Base-by-base conservation (phyloP, 169 alveolate species). In the Cryptosporidium tyzzeri region DNA sequence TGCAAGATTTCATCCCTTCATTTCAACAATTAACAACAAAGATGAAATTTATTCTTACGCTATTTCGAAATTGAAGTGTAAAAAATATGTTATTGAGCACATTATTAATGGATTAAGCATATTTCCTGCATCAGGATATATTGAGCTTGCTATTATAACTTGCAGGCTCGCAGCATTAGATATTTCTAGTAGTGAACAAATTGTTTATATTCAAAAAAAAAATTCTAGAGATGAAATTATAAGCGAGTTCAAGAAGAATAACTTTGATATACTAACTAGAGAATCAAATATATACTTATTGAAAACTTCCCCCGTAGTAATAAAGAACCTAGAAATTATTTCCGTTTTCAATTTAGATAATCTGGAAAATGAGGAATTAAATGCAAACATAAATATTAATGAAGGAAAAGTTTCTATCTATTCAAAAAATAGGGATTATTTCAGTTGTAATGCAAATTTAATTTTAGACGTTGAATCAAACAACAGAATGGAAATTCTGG, bases 1-100 rank as follows among this genome's bases (percentile, higher is more conserved):
- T 44, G 65, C 65, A 35, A 80, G 89, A 44, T 80, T 80, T 39
- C 89, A 80, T 37, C 89, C 89, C n/a, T 80, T 80, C 59, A 80
- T 80, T 33, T 44, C 75, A 62, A 26, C 39, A 10, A 61, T 59
- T 48, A 67, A 80, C n/a, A 48, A 48, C 23, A 58, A 62, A 7
- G 89, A 80, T 14, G 75, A 80, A 80, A 39, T 12, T 7, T 80
- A 14, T 26, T 31, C 70, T 5, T 80, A 61, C 21, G 18, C 33
- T 5, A 44, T 65, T 48, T 59, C 73, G 41, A 39, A 10, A 23
- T 12, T 16, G 12, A 65, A 59, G 45, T 62, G 45, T 48, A 59
- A 44, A 18, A 59, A 65, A 59, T 80, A 80, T 62, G 33, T 80
- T 23, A 12, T 23, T 12, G 89, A 50, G 10, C 89, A 80, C 29